phyloP scores from a whole-genome alignment of 2,329 filamentous ascomycete species.

The Exophiala oligosperma region DNA sequence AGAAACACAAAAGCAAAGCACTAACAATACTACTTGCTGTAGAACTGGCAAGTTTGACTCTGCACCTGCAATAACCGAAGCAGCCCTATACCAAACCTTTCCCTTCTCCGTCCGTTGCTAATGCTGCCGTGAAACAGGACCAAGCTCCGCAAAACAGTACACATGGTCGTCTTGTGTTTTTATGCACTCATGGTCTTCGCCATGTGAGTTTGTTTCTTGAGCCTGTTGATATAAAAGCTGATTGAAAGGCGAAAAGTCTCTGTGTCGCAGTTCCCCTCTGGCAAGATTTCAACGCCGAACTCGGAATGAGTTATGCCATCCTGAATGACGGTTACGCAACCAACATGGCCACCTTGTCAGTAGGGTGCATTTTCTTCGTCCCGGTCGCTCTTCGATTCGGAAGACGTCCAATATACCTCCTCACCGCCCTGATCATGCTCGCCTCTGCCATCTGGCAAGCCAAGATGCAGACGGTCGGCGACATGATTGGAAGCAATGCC shows the following conservation, averaged over 20 bases:
- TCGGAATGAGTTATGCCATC: conserved; percentile 39
- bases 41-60: no score
- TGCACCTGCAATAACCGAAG: no score
- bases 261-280: conserved; percentile 42
- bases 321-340: conserved; percentile 47
- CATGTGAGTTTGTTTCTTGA: conserved; percentile 23
- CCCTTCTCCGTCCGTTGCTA: no score
- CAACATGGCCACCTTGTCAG: conserved; percentile 40
- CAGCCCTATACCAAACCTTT: no score
- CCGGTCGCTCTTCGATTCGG: conserved; percentile 46
- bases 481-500: conserved; percentile 44
- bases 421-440: conserved; percentile 40
- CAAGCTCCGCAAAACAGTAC: conserved; percentile 31
- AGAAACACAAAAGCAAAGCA: background rate
- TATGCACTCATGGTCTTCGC: conserved; percentile 34
- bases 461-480: conserved; percentile 39
- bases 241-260: conserved; percentile 20
- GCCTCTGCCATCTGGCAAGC: conserved; percentile 42
- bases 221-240: background rate
- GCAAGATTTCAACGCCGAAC: conserved; percentile 42
- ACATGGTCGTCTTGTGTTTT: conserved; percentile 32
- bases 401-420: conserved; percentile 43
- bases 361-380: conserved; percentile 44
- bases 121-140: conserved; percentile 3
- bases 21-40: no score